These are phyloP conservation scores for Prunus yedoensis DNA, from an alignment of 331 rosid species.

Conservation along the genomic window DNA sequence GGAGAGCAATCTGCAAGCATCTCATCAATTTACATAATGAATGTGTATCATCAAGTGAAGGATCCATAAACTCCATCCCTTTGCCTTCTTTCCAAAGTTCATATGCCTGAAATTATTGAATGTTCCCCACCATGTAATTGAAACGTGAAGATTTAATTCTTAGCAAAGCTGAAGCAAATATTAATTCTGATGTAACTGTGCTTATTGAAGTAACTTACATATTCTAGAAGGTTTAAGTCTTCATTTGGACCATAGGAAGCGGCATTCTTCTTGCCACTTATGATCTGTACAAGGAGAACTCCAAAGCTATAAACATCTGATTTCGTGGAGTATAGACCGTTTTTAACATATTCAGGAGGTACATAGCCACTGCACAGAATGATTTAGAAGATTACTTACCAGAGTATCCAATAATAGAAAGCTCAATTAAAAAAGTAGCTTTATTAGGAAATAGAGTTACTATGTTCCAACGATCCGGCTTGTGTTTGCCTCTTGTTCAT, in stretches of 20 bases:
- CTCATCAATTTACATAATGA: slow-evolving; percentile 19
- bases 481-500: slow-evolving; percentile 16
- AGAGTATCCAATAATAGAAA: not conserved
- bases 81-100: slow-evolving; percentile 20
- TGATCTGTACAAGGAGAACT: slow-evolving; percentile 22
- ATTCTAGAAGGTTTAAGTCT: slow-evolving; percentile 3
- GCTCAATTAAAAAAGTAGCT: not conserved
- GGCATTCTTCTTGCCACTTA: slow-evolving; percentile 18
- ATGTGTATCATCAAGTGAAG: slow-evolving; percentile 22
- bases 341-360: slow-evolving; percentile 15
- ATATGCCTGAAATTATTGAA: slow-evolving; percentile 13
- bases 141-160: not conserved
- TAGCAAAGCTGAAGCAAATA: not conserved
- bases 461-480: slow-evolving; percentile 23
- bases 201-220: not conserved
- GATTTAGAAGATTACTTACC: not conserved
- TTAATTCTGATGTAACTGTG: not conserved
- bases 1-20: slow-evolving; percentile 30
- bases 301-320: slow-evolving; percentile 24
- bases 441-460: not conserved
- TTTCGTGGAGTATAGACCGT: slow-evolving; percentile 19
- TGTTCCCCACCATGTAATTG: not conserved
- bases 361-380: slow-evolving; percentile 7
- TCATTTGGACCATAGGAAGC: not conserved
- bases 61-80: slow-evolving; percentile 29